These are phyloP conservation scores for Sarocladiaceae sp. DNA, from an alignment of 2,329 filamentous ascomycete species.

Conservation along the genomic window DNA sequence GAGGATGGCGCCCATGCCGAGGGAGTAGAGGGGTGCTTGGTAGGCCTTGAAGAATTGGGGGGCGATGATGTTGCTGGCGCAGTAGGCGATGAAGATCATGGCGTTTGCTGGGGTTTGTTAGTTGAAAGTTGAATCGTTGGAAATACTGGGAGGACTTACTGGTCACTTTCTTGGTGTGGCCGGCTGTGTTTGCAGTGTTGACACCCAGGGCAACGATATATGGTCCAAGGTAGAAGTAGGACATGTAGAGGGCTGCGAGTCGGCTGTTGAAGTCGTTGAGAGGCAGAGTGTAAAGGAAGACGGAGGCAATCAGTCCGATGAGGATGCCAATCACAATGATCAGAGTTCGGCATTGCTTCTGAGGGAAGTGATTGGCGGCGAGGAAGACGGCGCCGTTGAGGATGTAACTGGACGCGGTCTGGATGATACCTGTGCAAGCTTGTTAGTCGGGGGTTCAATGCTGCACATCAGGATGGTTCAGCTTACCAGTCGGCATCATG, in stretches of 20 bases:
- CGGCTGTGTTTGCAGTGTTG: slow-evolving; percentile 24
- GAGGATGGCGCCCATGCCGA: slow-evolving; percentile 23
- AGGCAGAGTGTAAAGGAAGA: slow-evolving; percentile 17
- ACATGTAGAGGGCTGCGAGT: slow-evolving; percentile 28
- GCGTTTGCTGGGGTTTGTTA: slow-evolving; percentile 33
- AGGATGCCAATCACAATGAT: slow-evolving; percentile 7
- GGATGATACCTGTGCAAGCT: slow-evolving; percentile 20
- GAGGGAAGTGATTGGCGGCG: slow-evolving; percentile 6
- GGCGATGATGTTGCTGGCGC: slow-evolving; percentile 33
- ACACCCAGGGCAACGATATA: slow-evolving; percentile 17
- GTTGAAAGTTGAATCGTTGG: background rate
- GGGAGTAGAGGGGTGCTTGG: slow-evolving; percentile 28
- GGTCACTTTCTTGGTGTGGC: slow-evolving; percentile 32
- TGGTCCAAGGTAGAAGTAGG: slow-evolving; percentile 20
- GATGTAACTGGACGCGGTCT: slow-evolving; percentile 10
- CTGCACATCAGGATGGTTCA: background rate
- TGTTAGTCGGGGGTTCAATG: background rate
- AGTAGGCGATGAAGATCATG: slow-evolving; percentile 41
- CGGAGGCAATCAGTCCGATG: slow-evolving; percentile 5
- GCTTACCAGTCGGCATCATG: slow-evolving; percentile 18
- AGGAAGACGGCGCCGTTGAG: slow-evolving; percentile 21
- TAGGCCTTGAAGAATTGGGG: slow-evolving; percentile 33
- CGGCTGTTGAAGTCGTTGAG: slow-evolving; percentile 21
- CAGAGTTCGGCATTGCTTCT: slow-evolving; percentile 2
- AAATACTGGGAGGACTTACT: background rate